phyloP scores from a whole-genome alignment of 2,329 filamentous ascomycete genomes.

The Sordariomycetes sp. region DNA sequence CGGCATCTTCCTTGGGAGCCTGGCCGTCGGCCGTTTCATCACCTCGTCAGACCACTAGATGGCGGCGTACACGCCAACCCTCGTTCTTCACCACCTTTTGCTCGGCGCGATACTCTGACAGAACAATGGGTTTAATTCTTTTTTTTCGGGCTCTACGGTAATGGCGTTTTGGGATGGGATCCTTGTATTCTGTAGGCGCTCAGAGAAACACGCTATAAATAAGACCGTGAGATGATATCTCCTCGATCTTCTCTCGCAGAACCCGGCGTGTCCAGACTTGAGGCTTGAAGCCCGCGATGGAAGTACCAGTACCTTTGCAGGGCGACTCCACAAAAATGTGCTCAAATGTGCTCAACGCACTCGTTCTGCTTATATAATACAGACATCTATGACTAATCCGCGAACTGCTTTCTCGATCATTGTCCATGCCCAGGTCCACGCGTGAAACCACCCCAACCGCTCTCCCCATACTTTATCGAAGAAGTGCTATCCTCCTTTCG shows the following conservation, averaged over 20 bases:
- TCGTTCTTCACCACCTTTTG: neutral
- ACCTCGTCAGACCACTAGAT: conserved; percentile 32
- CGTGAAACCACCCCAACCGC: too few species aligned
- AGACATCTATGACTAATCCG: neutral
- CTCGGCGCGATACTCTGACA: neutral
- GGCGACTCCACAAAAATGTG: conserved; percentile 28
- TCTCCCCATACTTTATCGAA: neutral
- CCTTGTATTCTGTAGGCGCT: neutral
- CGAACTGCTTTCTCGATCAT: too few species aligned
- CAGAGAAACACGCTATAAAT: neutral
- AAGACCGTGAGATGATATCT: neutral
- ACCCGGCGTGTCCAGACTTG: neutral
- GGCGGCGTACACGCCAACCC: neutral
- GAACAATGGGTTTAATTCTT: neutral
- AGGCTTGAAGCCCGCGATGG: neutral
- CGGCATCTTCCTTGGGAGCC: conserved; percentile 76
- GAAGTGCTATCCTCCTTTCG: neutral
- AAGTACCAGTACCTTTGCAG: conserved; percentile 23
- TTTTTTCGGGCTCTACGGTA: too few species aligned
- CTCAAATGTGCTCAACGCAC: conserved; percentile 37
- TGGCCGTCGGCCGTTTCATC: conserved; percentile 64
- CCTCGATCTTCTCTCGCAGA: neutral
- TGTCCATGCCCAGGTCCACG: too few species aligned
- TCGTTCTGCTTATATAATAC: neutral
- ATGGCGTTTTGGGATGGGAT: neutral